phyloP scores from a whole-genome alignment of 176 grass and related monocot genomes.

The Saccharum spontaneum region DNA sequence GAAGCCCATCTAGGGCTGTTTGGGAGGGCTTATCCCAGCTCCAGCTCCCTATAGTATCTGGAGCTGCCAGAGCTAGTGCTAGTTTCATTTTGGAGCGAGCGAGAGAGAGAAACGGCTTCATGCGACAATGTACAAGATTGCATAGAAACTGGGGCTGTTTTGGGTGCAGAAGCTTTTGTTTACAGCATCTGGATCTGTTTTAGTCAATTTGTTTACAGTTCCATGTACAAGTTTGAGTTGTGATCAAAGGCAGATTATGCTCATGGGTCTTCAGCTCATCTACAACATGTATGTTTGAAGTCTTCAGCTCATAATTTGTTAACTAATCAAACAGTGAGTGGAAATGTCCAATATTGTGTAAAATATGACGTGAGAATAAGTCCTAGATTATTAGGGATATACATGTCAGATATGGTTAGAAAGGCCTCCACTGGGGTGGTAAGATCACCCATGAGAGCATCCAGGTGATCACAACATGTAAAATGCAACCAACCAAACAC shows the following conservation, averaged over 20 bases:
- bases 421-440: neutral
- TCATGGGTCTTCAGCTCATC: neutral
- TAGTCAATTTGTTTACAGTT: neutral
- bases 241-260: neutral
- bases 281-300: neutral
- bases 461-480: neutral
- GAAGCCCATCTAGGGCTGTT: neutral
- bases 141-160: neutral
- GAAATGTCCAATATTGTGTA: neutral
- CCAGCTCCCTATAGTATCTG: neutral
- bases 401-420: neutral
- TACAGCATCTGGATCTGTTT: neutral
- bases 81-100: neutral
- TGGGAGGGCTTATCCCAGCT: neutral
- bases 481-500: neutral
- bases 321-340: neutral
- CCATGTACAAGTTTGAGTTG: neutral
- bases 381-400: neutral
- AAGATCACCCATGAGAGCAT: neutral
- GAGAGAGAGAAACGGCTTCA: neutral
- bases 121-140: neutral
- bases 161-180: neutral
- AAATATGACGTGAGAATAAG: neutral
- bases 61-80: neutral
- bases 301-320: neutral